These are phyloP conservation scores for Jaltomata sinuosa DNA, from an alignment of 257 asterid genomes.

Conservation along the genomic window DNA sequence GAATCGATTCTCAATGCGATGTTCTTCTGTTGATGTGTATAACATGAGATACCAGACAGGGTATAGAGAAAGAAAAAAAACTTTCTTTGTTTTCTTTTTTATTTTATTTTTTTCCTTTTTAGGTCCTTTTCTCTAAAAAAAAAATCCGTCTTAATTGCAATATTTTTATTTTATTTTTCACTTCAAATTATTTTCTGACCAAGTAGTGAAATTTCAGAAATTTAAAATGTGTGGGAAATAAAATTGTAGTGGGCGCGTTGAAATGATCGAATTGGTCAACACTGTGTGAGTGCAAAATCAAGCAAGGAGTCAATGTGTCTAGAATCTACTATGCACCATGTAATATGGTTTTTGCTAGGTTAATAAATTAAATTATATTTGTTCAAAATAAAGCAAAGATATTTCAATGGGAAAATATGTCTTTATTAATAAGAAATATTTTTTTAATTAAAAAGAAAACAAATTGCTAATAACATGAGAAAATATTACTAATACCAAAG, in stretches of 20 bases:
- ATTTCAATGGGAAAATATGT: not conserved
- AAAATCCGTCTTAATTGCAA: not conserved
- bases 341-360: not conserved
- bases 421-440: not conserved
- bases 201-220: not conserved
- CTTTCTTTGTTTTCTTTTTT: not conserved
- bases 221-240: not conserved
- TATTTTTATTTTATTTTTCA: not conserved
- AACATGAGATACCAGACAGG: too few species aligned
- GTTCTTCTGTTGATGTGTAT: conserved; percentile 20
- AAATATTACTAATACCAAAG: too few species aligned
- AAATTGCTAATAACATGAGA: not conserved
- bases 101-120: not conserved
- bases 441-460: not conserved
- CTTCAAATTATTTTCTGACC: not conserved
- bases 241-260: not conserved
- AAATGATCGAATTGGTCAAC: not conserved
- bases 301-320: conserved; percentile 1
- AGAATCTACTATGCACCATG: not conserved
- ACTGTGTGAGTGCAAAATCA: not conserved
- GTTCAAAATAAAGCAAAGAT: not conserved
- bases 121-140: not conserved
- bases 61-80: conserved; percentile 12
- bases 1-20: conserved; percentile 36
- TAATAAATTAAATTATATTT: not conserved